These are phyloP conservation scores for Cryphonectria parasitica DNA, from an alignment of 2,329 filamentous ascomycete genomes.

Conservation along the genomic window DNA sequence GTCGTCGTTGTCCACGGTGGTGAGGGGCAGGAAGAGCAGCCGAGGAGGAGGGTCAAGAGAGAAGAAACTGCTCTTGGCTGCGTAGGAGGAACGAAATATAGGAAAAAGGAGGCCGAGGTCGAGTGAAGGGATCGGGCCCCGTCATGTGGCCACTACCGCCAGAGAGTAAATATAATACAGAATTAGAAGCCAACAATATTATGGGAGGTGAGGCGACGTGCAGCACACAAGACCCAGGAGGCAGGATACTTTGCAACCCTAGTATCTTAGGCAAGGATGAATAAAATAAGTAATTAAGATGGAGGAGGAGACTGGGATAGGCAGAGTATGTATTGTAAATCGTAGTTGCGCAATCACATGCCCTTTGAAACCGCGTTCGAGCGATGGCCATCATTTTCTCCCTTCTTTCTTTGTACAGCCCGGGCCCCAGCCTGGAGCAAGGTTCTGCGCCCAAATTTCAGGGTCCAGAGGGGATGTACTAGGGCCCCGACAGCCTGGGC, in stretches of 20 bases:
- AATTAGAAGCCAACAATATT: not conserved
- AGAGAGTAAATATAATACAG: constrained; percentile 12
- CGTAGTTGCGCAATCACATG: constrained; percentile 11
- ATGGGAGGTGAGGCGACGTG: not conserved
- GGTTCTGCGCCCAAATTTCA: not conserved
- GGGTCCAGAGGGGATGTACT: not conserved
- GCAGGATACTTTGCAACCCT: not conserved
- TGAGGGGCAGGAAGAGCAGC: not conserved
- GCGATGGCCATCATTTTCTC: not conserved
- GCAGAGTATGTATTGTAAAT: not conserved
- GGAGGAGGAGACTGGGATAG: not conserved
- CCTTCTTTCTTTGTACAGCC: not conserved
- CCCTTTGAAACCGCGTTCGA: not conserved
- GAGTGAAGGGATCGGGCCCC: constrained; percentile 9
- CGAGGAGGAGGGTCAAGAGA: not conserved
- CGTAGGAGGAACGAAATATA: not conserved
- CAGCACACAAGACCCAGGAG: not conserved
- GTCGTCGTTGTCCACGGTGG: not conserved
- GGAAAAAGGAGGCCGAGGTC: constrained; percentile 3
- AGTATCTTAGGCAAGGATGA: not conserved
- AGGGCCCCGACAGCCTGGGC: not conserved
- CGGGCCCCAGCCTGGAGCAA: not conserved
- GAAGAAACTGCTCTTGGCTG: too few relatives aligned
- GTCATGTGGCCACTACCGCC: constrained; percentile 23
- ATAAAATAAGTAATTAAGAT: not conserved